Percentiles rank a stretch among this genome's conserved stretches.
These are phyloP conservation scores for Salicornia ramosissima DNA, from an alignment of 148 eudicot species.

Conservation along the genomic window DNA sequence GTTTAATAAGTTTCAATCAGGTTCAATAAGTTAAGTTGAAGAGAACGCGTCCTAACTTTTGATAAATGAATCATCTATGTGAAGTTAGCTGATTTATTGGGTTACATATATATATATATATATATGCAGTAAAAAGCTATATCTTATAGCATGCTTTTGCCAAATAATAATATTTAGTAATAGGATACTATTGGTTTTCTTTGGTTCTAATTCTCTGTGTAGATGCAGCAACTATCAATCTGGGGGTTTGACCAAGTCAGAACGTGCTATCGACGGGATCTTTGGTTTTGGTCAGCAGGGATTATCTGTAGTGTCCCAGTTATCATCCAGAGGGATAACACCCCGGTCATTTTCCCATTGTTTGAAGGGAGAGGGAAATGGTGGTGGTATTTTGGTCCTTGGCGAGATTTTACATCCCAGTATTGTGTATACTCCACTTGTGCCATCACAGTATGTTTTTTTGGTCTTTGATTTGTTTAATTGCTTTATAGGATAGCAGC, in stretches of 20 bases:
- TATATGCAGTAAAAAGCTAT: too few species aligned
- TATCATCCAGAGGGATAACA: slow-evolving; percentile 76
- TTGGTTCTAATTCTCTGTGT: slow-evolving; percentile 18
- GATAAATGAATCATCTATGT: neutral
- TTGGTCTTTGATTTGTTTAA: slow-evolving; percentile 16
- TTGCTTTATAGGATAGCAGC: too few species aligned
- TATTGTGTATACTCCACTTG: slow-evolving; percentile 92
- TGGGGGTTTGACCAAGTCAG: slow-evolving; percentile 79
- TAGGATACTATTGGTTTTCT: too few species aligned
- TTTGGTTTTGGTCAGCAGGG: slow-evolving; percentile 90
- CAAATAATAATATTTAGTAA: neutral
- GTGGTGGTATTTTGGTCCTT: slow-evolving; percentile 97
- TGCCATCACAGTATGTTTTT: slow-evolving; percentile 91
- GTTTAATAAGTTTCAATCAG: too few species aligned
- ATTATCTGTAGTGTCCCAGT: slow-evolving; percentile 81
- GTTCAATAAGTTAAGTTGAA: too few species aligned
- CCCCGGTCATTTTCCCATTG: slow-evolving; percentile 96
- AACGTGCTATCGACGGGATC: slow-evolving; percentile 91
- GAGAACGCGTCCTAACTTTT: too few species aligned
- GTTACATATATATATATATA: too few species aligned
- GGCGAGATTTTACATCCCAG: slow-evolving; percentile 96
- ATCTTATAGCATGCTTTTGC: neutral
- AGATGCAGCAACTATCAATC: slow-evolving; percentile 90
- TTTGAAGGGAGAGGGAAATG: slow-evolving; percentile 85
- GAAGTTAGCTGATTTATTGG: neutral